phyloP scores from a whole-genome alignment of 163 green algal genomes.

The Volvox carteri region DNA sequence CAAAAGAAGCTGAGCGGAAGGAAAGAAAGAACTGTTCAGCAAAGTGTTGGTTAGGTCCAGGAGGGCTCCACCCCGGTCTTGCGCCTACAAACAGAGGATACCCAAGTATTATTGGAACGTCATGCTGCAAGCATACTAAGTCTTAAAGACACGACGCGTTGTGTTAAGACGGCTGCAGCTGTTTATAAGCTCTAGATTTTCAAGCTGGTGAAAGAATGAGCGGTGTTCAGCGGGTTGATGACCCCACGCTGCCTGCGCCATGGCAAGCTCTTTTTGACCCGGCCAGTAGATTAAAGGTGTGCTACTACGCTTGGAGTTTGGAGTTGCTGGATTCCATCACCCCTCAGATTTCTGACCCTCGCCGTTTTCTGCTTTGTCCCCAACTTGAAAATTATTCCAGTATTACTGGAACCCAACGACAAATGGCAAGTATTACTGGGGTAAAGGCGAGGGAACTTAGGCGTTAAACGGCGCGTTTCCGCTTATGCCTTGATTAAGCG shows the following conservation, averaged over 20 bases:
- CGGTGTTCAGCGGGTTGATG: slow-evolving; percentile 55
- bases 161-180: no score
- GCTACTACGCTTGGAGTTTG: background rate
- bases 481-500: background rate
- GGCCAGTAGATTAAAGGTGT: slow-evolving; percentile 40
- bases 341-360: background rate
- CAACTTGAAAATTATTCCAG: slow-evolving; percentile 17
- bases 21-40: no score
- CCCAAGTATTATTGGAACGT: no score
- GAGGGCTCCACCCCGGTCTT: no score
- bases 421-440: slow-evolving; percentile 53
- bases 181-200: no score
- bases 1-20: no score
- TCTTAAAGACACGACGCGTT: no score
- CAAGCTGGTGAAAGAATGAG: slow-evolving; percentile 61
- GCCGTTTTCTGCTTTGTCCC: no score
- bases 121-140: no score
- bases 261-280: slow-evolving; percentile 76
- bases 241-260: slow-evolving; percentile 61
- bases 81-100: no score
- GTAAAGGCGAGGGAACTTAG: background rate
- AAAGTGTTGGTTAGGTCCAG: no score
- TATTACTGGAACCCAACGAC: slow-evolving; percentile 84
- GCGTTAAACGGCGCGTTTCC: background rate
- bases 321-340: background rate